Percentiles rank a stretch among this genome's conserved stretches.
phyloP scores from a whole-genome alignment of 106 monocot genomes.

The Triglochin maritima region DNA sequence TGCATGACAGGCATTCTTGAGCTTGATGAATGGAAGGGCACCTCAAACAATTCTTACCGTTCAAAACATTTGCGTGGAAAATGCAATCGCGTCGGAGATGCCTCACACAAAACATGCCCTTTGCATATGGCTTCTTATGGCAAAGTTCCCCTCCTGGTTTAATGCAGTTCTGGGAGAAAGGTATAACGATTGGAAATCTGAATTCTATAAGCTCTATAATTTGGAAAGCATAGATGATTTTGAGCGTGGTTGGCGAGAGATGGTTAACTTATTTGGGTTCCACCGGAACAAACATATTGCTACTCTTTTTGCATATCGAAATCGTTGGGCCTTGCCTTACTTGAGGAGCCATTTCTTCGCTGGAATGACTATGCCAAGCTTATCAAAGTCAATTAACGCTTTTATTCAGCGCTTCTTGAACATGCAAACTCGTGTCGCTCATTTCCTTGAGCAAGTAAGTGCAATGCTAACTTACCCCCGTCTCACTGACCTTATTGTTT shows the following conservation, averaged over 20 bases:
- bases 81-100: conserved; percentile 57
- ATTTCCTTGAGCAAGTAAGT: conserved; percentile 68
- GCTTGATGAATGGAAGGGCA: conserved; percentile 73
- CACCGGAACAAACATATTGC: conserved; percentile 67
- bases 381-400: conserved; percentile 57
- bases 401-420: conserved; percentile 74
- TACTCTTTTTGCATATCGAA: conserved; percentile 48
- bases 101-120: conserved; percentile 64
- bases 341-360: conserved; percentile 72
- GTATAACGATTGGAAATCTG: conserved; percentile 55
- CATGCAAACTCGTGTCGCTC: conserved; percentile 46
- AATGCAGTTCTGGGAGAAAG: conserved; percentile 65
- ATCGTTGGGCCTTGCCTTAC: conserved; percentile 72
- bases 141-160: conserved; percentile 81
- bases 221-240: conserved; percentile 51
- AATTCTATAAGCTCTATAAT: conserved; percentile 69
- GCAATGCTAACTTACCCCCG: neutral
- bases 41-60: conserved; percentile 77
- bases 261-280: conserved; percentile 56
- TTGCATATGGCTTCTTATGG: conserved; percentile 59
- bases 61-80: conserved; percentile 63
- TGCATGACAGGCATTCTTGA: conserved; percentile 55
- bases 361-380: conserved; percentile 40
- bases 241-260: conserved; percentile 67
- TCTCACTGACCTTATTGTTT: too few species aligned